phyloP scores from a whole-genome alignment of 495 filamentous ascomycete genomes.

The Lepraria neglecta region DNA sequence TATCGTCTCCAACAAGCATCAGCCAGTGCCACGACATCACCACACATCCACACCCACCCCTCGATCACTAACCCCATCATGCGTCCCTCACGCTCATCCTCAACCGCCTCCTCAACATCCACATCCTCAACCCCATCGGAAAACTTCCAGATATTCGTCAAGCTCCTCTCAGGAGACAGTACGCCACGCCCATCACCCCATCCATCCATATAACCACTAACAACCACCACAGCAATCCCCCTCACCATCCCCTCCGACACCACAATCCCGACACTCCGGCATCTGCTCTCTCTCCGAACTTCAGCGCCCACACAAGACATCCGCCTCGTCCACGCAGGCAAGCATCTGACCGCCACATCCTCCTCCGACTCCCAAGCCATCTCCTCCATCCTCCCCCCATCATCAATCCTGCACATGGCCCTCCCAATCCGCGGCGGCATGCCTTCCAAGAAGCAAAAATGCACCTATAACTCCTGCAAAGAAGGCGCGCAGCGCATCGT shows the following conservation, averaged over 20 bases:
- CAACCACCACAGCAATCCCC: conserved; percentile 24
- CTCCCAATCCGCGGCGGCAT: conserved; percentile 36
- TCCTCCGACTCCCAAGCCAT: conserved; percentile 12
- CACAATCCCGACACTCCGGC: conserved; percentile 38
- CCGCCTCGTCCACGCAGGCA: conserved; percentile 35
- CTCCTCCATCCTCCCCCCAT: conserved; percentile 29
- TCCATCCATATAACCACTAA: conserved; percentile 32
- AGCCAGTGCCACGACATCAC: neutral
- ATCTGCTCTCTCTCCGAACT: conserved; percentile 41
- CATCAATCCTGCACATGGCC: conserved; percentile 38
- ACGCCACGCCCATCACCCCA: conserved; percentile 12
- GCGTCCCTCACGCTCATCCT: conserved; percentile 27
- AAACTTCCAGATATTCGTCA: conserved; percentile 27
- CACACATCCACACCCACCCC: neutral
- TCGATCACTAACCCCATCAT: conserved; percentile 13
- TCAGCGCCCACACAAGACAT: conserved; percentile 34
- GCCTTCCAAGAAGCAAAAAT: conserved; percentile 65
- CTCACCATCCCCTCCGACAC: conserved; percentile 30
- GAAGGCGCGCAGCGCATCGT: conserved; percentile 81
- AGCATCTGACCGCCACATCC: conserved; percentile 35
- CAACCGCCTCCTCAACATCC: conserved; percentile 12
- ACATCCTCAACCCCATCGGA: conserved; percentile 12
- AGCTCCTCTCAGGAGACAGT: conserved; percentile 30
- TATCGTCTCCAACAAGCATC: neutral
- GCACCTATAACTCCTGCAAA: conserved; percentile 83